Base-by-base conservation (phyloP, 495 filamentous ascomycete genomes). In the Trichoderma gamsii region DNA sequence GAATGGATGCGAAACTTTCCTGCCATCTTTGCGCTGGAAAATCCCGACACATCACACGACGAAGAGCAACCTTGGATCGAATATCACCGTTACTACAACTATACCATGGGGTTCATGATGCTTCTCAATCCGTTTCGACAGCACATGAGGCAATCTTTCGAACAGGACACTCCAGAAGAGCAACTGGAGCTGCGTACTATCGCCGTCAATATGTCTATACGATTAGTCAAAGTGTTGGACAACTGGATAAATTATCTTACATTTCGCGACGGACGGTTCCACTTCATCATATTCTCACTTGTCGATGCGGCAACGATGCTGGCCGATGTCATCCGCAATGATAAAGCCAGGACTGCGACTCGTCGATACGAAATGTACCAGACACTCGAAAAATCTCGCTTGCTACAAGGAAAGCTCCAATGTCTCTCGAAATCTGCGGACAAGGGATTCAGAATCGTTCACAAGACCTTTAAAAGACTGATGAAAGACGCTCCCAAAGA, bases 241-340 rank as follows among this genome's bases (percentile, higher is more conserved):
- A 69, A 46, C 21, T 76, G 85, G 11, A 80, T 81, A 67, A 75
- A 82, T 12, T 75, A 74, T 41, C 67, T 82, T 12, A 77, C 74
- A 16, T 81, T 82, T 13, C 71, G 75, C 6, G 80, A 81, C 63
- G 78, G 79, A 29, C 83, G 80, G 66, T 85, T 84, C 61, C 80
- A 85, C 63, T 77, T 82, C 56, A 79, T 83, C 46, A 78, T 81
- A n/a, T 85, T 85, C 65, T 75, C 80, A 59, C 76, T 84, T 16
- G 85, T 86, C 64, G 81, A 85, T 66, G 81, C 81, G 0, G 76
- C 80, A 1, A 80, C 82, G 7, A 76, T 81, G 68, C 68, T 85
- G 43, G 83, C 81, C 70, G 83, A 82, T 4, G 81, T 79, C 0
- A 72, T 85, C n/a, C 75, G 83, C 16, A 82, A 84, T 64, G 83